A percentile compares a stretch with the other conserved stretches of the same genome.
Conservation (phyloP, 1,284 basidiomycete genomes). For the Cryptococcus wingfieldii region DNA sequence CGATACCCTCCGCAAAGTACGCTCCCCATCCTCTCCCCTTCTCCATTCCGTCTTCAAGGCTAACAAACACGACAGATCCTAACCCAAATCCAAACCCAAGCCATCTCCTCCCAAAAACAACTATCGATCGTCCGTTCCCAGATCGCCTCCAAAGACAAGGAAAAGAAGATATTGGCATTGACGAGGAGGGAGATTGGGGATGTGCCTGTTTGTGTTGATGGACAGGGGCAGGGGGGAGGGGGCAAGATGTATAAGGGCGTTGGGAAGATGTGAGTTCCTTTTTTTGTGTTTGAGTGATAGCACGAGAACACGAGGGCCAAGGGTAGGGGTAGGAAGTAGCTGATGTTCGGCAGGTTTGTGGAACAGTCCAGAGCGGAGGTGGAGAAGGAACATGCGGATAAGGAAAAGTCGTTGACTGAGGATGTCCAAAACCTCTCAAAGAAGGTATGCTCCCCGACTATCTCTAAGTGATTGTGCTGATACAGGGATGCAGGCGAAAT, state of each 20-base stretch:
- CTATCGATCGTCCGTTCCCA: conserved; percentile 69
- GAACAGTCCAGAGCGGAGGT: conserved; percentile 74
- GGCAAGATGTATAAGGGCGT: conserved; percentile 83
- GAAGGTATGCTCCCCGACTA: conserved; percentile 32
- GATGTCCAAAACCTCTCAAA: conserved; percentile 74
- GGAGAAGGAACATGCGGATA: conserved; percentile 65
- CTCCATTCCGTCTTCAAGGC: not conserved
- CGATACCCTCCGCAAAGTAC: conserved; percentile 77
- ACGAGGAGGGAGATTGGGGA: conserved; percentile 56
- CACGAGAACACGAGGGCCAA: not conserved
- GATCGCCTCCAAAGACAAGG: conserved; percentile 70
- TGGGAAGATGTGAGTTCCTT: conserved; percentile 72
- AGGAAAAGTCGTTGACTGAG: conserved; percentile 75
- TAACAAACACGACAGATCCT: conserved; percentile 64
- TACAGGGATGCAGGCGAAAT: conserved; percentile 62
- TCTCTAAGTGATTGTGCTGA: not conserved
- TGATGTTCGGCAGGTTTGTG: conserved; percentile 64
- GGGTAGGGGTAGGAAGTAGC: not conserved
- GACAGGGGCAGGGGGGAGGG: conserved; percentile 47
- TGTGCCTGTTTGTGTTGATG: conserved; percentile 24
- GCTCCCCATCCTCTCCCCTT: not conserved
- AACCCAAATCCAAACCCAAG: conserved; percentile 81
- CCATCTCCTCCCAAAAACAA: conserved; percentile 71
- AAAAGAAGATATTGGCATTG: conserved; percentile 77
- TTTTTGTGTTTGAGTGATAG: not conserved